A percentile compares a stretch with the other conserved stretches of the same genome.
phyloP scores from a whole-genome alignment of 2,329 filamentous ascomycete genomes.

The Fusarium siculi region DNA sequence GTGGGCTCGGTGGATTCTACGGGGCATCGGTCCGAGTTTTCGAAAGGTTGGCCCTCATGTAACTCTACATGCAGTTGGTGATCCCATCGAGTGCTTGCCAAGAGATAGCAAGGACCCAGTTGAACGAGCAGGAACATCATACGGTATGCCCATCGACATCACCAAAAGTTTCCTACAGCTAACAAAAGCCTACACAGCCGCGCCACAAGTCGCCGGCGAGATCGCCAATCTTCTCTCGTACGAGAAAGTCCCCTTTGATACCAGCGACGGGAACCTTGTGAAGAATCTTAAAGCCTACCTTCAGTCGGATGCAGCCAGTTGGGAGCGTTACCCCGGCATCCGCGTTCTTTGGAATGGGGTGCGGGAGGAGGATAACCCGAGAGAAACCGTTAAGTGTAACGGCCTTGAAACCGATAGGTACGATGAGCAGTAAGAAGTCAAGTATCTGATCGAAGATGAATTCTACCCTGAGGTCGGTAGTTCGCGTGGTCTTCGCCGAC shows the following conservation, averaged over 20 bases:
- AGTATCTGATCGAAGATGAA: neutral
- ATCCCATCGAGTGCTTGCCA: neutral
- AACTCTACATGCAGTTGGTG: neutral
- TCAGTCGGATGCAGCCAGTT: neutral
- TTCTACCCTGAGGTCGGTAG: neutral
- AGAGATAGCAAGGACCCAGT: neutral
- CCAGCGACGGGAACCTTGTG: neutral
- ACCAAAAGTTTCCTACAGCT: neutral
- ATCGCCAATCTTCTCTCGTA: neutral
- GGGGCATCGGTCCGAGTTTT: neutral
- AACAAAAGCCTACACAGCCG: neutral
- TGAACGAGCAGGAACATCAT: neutral
- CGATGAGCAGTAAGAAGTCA: neutral
- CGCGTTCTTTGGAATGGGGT: neutral
- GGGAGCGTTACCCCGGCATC: neutral
- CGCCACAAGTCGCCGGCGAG: neutral
- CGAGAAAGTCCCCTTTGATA: neutral
- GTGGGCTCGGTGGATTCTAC: neutral
- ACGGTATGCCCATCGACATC: neutral
- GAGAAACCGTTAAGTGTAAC: neutral
- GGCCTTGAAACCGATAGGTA: neutral
- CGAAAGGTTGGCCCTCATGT: neutral
- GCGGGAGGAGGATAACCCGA: neutral
- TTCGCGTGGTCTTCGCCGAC: accelerated
- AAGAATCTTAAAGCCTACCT: neutral